Evolutionary conservation across 1,284 basidiomycete species (phyloP).

Genomic region (Laetiporus sulphureus): DNA sequence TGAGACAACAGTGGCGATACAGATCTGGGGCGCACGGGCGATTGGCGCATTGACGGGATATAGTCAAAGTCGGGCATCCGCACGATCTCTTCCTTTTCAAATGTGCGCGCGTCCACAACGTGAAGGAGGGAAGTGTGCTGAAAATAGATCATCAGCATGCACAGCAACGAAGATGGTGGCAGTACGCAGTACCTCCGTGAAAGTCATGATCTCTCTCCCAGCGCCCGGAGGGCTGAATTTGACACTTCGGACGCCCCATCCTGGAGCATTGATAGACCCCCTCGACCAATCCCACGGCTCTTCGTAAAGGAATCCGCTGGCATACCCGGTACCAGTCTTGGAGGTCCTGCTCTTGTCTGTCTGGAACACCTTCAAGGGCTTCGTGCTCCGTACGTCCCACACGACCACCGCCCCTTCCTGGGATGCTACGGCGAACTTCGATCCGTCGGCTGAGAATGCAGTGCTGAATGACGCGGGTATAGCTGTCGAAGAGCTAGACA

Average conservation of each 20-base stretch:
- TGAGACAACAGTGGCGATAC: too few relatives aligned
- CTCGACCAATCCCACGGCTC: constrained; percentile 62
- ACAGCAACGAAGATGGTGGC: background rate
- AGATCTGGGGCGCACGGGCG: constrained; percentile 20
- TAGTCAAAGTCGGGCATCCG: constrained; percentile 43
- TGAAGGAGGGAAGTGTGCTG: constrained; percentile 74
- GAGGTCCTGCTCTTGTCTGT: constrained; percentile 41
- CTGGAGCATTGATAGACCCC: constrained; percentile 47
- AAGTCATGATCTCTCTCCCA: constrained; percentile 66
- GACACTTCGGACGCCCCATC: constrained; percentile 72
- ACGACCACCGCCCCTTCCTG: constrained; percentile 81
- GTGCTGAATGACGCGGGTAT: constrained; percentile 78
- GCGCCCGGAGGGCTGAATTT: constrained; percentile 60
- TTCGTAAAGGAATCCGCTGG: constrained; percentile 52
- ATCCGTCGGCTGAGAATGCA: constrained; percentile 73
- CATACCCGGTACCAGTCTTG: constrained; percentile 32
- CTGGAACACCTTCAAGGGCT: constrained; percentile 61
- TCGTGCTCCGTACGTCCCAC: constrained; percentile 71
- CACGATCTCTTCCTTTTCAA: constrained; percentile 67
- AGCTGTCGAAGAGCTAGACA: constrained; percentile 26
- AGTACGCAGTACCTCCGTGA: constrained; percentile 63
- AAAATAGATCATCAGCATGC: constrained; percentile 1
- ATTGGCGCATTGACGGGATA: constrained; percentile 12
- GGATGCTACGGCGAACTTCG: constrained; percentile 79
- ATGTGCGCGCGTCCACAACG: constrained; percentile 74